Percentiles rank a stretch among this genome's conserved stretches.
phyloP scores from a whole-genome alignment of 2,329 filamentous ascomycete species.

The Trichoderma sp. region DNA sequence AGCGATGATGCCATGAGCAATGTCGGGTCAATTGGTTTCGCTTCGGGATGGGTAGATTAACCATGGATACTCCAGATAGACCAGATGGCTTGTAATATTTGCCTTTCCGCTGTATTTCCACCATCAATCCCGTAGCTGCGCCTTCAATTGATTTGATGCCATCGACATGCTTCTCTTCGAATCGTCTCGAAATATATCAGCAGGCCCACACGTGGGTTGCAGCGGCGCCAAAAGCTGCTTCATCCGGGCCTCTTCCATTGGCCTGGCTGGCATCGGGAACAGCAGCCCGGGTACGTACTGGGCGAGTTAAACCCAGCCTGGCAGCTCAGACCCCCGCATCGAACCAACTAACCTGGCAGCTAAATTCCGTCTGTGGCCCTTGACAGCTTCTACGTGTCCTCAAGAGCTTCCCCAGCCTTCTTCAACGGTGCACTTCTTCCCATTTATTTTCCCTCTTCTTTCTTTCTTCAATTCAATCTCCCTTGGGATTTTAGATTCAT shows the following conservation, averaged over 20 bases:
- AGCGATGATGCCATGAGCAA: not conserved
- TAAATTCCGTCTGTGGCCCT: conserved; percentile 18
- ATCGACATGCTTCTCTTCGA: not conserved
- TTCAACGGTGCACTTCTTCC: conserved; percentile 13
- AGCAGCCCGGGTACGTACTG: conserved; percentile 13
- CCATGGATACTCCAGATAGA: not conserved
- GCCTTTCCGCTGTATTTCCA: not conserved
- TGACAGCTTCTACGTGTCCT: conserved; percentile 36
- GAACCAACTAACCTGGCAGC: conserved; percentile 12
- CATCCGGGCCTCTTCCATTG: conserved; percentile 9
- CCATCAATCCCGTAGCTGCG: not conserved
- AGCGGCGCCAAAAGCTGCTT: not conserved
- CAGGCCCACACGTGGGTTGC: conserved; percentile 11
- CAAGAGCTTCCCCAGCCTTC: conserved; percentile 28
- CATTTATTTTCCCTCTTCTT: conserved; percentile 18
- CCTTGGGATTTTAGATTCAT: conserved; percentile 26
- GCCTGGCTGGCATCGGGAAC: not conserved
- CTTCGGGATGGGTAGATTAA: not conserved
- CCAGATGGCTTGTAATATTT: not conserved
- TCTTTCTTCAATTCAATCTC: conserved; percentile 28
- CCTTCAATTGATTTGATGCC: not conserved
- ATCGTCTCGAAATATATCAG: not conserved
- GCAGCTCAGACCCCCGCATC: conserved; percentile 18
- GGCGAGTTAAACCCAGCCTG: conserved; percentile 7
- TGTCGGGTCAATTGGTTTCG: not conserved